A percentile compares a stretch with the other conserved stretches of the same genome.
Evolutionary conservation across 805 yeast genomes (phyloP).

Genomic region (Alloascoidea africana): DNA sequence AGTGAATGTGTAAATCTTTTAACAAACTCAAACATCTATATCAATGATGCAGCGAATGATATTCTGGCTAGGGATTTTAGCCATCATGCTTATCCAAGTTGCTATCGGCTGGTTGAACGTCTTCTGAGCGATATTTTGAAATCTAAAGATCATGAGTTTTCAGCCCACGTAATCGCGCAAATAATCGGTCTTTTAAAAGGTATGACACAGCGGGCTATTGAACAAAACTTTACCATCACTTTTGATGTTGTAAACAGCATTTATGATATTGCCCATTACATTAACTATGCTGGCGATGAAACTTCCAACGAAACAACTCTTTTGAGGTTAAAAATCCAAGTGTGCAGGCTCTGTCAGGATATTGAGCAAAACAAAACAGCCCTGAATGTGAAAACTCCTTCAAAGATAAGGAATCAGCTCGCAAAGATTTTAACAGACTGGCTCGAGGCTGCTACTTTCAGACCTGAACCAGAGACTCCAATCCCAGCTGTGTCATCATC

Average conservation of each 20-base stretch:
- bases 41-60: neutral
- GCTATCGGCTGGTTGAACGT: too few relatives aligned
- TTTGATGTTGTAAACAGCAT: constrained; percentile 10
- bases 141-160: neutral
- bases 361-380: neutral
- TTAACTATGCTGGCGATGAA: too few relatives aligned
- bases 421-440: constrained; percentile 1
- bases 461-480: neutral
- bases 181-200: constrained; percentile 28
- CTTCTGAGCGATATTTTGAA: too few relatives aligned
- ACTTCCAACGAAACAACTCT: neutral
- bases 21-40: neutral
- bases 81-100: neutral
- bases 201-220: constrained; percentile 18
- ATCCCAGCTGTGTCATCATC: neutral
- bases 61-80: neutral
- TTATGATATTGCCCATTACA: too few relatives aligned
- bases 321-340: constrained; percentile 1
- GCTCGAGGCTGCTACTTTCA: constrained; percentile 1
- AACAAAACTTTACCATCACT: neutral
- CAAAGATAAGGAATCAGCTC: constrained; percentile 1
- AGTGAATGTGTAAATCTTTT: neutral
- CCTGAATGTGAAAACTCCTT: neutral
- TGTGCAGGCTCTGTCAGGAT: neutral
- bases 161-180: constrained; percentile 27